A percentile compares a stretch with the other conserved stretches of the same genome.
Conservation (phyloP, 2,329 filamentous ascomycete species). For the Chaetomiaceae sp. region DNA sequence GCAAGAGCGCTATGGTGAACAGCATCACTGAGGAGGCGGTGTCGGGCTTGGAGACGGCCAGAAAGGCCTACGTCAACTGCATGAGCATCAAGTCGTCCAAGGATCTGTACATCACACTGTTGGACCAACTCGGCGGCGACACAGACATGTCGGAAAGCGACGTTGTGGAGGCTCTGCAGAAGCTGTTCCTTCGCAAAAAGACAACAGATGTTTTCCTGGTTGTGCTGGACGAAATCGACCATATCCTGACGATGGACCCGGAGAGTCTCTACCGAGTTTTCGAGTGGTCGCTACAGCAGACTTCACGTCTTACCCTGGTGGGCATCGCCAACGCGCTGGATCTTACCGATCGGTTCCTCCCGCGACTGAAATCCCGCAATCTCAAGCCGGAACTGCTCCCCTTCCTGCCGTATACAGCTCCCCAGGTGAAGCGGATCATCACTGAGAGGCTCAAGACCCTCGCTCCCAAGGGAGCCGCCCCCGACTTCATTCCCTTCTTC, state of each 20-base stretch:
- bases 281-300: slow-evolving; percentile 84
- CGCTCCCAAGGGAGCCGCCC: slow-evolving; percentile 50
- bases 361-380: slow-evolving; percentile 86
- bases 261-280: slow-evolving; percentile 92
- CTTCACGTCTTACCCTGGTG: slow-evolving; percentile 75
- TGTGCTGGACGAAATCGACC: slow-evolving; percentile 90
- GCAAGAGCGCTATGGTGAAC: slow-evolving; percentile 90
- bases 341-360: slow-evolving; percentile 89
- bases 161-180: slow-evolving; percentile 63
- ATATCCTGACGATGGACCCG: slow-evolving; percentile 81
- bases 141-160: slow-evolving; percentile 64
- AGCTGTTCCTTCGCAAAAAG: slow-evolving; percentile 64
- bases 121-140: slow-evolving; percentile 63
- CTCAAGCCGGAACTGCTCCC: slow-evolving; percentile 85
- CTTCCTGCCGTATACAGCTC: slow-evolving; percentile 86
- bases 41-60: slow-evolving; percentile 48
- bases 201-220: slow-evolving; percentile 66
- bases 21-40: slow-evolving; percentile 65
- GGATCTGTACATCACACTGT: slow-evolving; percentile 76
- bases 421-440: slow-evolving; percentile 84
- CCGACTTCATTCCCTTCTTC: slow-evolving; percentile 74
- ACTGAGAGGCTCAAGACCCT: slow-evolving; percentile 75
- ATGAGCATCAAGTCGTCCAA: slow-evolving; percentile 90
- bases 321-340: slow-evolving; percentile 96
- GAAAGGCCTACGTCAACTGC: slow-evolving; percentile 84